Conservation (phyloP, 345 rosid genomes). For the Excoecaria agallocha region DNA sequence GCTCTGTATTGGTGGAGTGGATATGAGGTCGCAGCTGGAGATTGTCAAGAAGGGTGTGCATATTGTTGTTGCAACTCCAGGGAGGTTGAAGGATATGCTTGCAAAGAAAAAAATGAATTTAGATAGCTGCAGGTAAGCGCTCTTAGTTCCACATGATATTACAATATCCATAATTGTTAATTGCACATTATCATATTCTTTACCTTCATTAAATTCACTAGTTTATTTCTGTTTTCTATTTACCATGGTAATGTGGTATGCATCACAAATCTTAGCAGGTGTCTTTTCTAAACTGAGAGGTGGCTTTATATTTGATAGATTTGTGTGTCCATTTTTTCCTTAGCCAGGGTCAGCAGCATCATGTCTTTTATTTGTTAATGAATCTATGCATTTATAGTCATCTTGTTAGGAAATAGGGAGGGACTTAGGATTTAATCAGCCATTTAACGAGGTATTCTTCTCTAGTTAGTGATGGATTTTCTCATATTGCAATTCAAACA, state of each 20-base stretch:
- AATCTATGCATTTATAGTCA: background rate
- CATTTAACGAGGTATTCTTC: no score
- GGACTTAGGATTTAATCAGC: background rate
- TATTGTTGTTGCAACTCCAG: conserved; percentile 93
- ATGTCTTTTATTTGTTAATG: background rate
- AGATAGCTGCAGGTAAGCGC: conserved; percentile 76
- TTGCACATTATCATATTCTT: background rate
- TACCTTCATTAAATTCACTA: background rate
- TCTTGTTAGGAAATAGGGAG: background rate
- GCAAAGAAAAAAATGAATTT: conserved; percentile 91
- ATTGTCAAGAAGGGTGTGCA: conserved; percentile 84
- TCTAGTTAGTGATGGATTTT: background rate
- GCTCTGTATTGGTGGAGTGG: conserved; percentile 86
- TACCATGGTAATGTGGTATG: background rate
- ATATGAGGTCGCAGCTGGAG: conserved; percentile 88
- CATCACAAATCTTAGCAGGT: background rate
- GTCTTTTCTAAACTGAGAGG: background rate
- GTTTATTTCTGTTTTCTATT: background rate
- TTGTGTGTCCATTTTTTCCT: background rate
- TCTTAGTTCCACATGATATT: background rate
- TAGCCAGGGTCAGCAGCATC: conserved; percentile 8
- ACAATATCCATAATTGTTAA: background rate
- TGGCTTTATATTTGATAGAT: background rate
- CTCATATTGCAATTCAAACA: background rate
- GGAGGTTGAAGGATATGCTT: conserved; percentile 90